Evolutionary conservation across 352 stramenopile genomes (phyloP).

Genomic region (Paralagenidium karlingii): DNA sequence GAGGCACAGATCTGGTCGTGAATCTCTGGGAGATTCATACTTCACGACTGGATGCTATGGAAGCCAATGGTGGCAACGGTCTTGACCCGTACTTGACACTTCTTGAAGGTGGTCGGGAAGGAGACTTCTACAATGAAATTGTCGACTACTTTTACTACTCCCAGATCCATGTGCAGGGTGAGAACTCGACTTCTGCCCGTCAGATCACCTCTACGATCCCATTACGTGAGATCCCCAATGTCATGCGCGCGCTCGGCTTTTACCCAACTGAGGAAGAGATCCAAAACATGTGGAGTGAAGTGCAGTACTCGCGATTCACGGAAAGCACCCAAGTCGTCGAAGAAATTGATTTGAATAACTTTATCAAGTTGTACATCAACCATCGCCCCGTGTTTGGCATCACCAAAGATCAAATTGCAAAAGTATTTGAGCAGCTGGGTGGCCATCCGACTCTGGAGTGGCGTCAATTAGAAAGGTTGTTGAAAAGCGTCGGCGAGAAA

Average conservation of each 20-base stretch:
- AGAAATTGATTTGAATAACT: slow-evolving; percentile 45
- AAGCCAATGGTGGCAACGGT: slow-evolving; percentile 18
- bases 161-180: slow-evolving; percentile 84
- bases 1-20: slow-evolving; percentile 80
- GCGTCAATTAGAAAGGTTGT: slow-evolving; percentile 39
- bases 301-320: slow-evolving; percentile 73
- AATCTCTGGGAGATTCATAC: slow-evolving; percentile 88
- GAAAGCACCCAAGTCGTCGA: slow-evolving; percentile 60
- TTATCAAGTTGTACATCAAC: slow-evolving; percentile 90
- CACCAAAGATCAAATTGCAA: slow-evolving; percentile 62
- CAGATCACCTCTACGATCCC: slow-evolving; percentile 63
- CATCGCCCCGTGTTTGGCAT: slow-evolving; percentile 84
- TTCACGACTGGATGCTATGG: slow-evolving; percentile 50
- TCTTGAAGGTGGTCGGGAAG: slow-evolving; percentile 72
- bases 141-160: slow-evolving; percentile 93
- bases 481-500: slow-evolving; percentile 57
- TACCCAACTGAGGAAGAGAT: slow-evolving; percentile 89
- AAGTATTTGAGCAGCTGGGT: slow-evolving; percentile 50
- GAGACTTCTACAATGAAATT: slow-evolving; percentile 84
- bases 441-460: slow-evolving; percentile 25
- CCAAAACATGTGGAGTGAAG: slow-evolving; percentile 79
- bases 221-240: slow-evolving; percentile 82
- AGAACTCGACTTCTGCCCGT: slow-evolving; percentile 66
- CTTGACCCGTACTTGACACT: slow-evolving; percentile 74
- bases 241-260: slow-evolving; percentile 87